Percentiles rank a stretch among this genome's conserved stretches.
Conservation (phyloP, 768 basidiomycete species). For the Fibroporia radiculosa region DNA sequence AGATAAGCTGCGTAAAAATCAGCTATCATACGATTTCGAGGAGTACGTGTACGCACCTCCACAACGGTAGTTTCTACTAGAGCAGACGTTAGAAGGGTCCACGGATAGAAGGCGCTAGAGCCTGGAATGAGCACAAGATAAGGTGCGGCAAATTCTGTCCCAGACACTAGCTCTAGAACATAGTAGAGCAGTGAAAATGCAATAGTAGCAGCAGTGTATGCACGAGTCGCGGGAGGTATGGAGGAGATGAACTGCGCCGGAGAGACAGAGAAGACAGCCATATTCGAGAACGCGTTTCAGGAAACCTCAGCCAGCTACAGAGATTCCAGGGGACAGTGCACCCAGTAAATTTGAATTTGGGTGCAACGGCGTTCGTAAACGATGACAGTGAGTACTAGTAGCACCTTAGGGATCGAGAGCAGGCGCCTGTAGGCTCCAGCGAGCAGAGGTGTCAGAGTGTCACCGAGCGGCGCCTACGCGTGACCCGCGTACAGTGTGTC, state of each 20-base stretch:
- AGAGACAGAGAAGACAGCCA: conserved; percentile 67
- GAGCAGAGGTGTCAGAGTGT: no score
- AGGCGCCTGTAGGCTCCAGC: no score
- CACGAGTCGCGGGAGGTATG: conserved; percentile 73
- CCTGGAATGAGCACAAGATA: conserved; percentile 83
- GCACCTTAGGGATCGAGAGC: no score
- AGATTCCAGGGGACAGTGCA: no score
- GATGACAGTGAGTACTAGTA: no score
- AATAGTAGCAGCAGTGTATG: conserved; percentile 56
- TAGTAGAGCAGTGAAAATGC: conserved; percentile 51
- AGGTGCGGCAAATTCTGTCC: conserved; percentile 33
- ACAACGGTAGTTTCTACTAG: conserved; percentile 78
- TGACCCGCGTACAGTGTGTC: not conserved
- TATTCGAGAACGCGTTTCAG: no score
- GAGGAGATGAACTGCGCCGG: conserved; percentile 62
- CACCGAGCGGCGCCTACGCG: no score
- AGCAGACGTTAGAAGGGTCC: conserved; percentile 87
- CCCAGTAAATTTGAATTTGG: no score
- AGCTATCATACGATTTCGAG: not conserved
- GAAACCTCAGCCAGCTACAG: no score
- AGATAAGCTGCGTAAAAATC: conserved; percentile 49
- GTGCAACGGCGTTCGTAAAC: no score
- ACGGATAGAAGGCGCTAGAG: conserved; percentile 75
- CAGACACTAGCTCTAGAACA: conserved; percentile 54
- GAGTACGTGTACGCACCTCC: conserved; percentile 52